Percentiles rank a stretch among this genome's conserved stretches.
Evolutionary conservation across 1,284 basidiomycete species (phyloP).

Genomic region (Athelia psychrophila): DNA sequence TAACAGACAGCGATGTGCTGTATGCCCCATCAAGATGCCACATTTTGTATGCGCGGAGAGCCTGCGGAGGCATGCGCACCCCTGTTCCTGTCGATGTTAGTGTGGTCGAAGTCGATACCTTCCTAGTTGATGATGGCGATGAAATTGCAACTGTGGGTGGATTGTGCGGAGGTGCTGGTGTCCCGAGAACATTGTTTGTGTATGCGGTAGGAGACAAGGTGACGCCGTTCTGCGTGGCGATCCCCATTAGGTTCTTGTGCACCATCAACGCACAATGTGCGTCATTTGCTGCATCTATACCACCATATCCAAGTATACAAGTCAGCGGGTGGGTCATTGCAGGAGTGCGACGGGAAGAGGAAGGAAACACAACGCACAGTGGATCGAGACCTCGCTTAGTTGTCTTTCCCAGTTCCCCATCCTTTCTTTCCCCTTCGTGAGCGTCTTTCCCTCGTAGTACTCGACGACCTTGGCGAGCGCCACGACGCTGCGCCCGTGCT

Average conservation of each 20-base stretch:
- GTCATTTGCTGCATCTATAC: slow-evolving; percentile 59
- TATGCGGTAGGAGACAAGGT: slow-evolving; percentile 25
- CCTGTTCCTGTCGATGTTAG: slow-evolving; percentile 1
- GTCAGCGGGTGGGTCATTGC: no score
- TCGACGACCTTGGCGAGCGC: slow-evolving; percentile 52
- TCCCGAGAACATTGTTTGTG: slow-evolving; percentile 25
- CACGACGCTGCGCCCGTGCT: slow-evolving; percentile 42
- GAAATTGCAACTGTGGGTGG: background rate
- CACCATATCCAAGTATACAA: background rate
- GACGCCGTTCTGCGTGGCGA: slow-evolving; percentile 28
- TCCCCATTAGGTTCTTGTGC: slow-evolving; percentile 37
- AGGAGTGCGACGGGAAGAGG: no score
- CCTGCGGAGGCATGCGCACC: slow-evolving; percentile 32
- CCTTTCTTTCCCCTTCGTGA: slow-evolving; percentile 52
- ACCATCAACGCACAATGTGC: slow-evolving; percentile 51
- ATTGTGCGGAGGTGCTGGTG: slow-evolving; percentile 5
- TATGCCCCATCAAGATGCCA: slow-evolving; percentile 52
- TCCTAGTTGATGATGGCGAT: background rate
- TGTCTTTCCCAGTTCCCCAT: slow-evolving; percentile 54
- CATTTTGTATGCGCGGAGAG: slow-evolving; percentile 53
- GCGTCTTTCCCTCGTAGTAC: slow-evolving; percentile 42
- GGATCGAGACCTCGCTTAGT: slow-evolving; percentile 40
- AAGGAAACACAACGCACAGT: slow-evolving; percentile 36
- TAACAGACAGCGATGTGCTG: slow-evolving; percentile 37
- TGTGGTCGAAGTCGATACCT: slow-evolving; percentile 1